Base-by-base conservation (phyloP, 2,329 filamentous ascomycete species). In the Xylariaceae sp. region DNA sequence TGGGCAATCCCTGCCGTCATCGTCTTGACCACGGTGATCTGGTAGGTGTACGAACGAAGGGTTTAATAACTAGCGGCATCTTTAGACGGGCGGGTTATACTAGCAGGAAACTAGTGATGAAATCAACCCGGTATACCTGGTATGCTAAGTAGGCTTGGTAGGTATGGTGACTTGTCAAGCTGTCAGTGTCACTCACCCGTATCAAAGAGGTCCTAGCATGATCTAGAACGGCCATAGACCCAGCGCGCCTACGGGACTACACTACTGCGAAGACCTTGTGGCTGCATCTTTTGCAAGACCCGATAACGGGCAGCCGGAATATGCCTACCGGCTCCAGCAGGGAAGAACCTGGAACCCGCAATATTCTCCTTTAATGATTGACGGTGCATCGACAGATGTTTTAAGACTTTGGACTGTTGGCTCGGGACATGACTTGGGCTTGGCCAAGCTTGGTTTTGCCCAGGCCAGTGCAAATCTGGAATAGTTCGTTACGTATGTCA, bases 141-240 rank as follows among this genome's bases (percentile, higher is more conserved):
- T n/a, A n/a, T n/a, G n/a, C n/a, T n/a, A n/a, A n/a, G n/a, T n/a
- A n/a, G n/a, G n/a, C n/a, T n/a, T n/a, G n/a, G n/a, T n/a, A n/a
- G n/a, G n/a, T n/a, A n/a, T n/a, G n/a, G n/a, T 45, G 40, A 45
- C 45, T 50, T 51, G 53, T 37, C 53, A 45, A 56, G 53, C 53
- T 56, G 53, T 56, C 53, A 53, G n/a, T n/a, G n/a, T n/a, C n/a
- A n/a, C 24, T 19, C 12, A 43, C 29, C 51, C 34, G 29, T 28
- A 28, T 51, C 45, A 21, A 55, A 41, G 40, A n/a, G n/a, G n/a
- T 34, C 37, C 37, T 36, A n/a, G 24, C 39, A 49, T 21, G 56
- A 51, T 59, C 52, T 51, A 56, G 56, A 59, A 47, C 40, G 56
- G 52, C 46, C 45, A 37, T 43, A 40, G 21, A n/a, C n/a, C n/a